phyloP scores from a whole-genome alignment of 352 stramenopile species.

The Pythium scleroteichum region DNA sequence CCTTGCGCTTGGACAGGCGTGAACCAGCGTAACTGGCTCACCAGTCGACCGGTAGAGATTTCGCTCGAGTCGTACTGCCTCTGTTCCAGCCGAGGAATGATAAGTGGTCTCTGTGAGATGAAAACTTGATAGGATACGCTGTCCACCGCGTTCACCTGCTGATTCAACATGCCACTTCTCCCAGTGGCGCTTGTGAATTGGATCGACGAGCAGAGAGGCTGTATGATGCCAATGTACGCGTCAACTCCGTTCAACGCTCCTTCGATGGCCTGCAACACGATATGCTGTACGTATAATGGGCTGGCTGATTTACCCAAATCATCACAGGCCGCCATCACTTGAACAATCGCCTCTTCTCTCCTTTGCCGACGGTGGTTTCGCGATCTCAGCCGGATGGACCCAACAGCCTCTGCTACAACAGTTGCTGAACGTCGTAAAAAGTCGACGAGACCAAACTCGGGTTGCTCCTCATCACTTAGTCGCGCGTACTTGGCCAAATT shows the following conservation, averaged over 20 bases:
- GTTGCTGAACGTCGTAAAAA: slow-evolving; percentile 51
- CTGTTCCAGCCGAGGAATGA: slow-evolving; percentile 49
- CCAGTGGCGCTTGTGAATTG: slow-evolving; percentile 51
- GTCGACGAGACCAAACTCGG: slow-evolving; percentile 77
- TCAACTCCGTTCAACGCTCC: slow-evolving; percentile 58
- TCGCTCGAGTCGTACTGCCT: slow-evolving; percentile 26
- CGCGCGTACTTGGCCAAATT: slow-evolving; percentile 57
- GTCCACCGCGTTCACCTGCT: slow-evolving; percentile 36
- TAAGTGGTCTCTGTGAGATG: slow-evolving; percentile 39
- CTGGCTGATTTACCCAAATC: slow-evolving; percentile 24
- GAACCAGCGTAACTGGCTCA: slow-evolving; percentile 19
- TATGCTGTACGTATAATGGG: slow-evolving; percentile 43
- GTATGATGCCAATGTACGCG: slow-evolving; percentile 61
- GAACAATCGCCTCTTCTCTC: slow-evolving; percentile 44
- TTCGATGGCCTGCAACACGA: slow-evolving; percentile 55
- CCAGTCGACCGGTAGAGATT: not conserved
- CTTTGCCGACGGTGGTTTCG: slow-evolving; percentile 18
- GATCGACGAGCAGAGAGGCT: slow-evolving; percentile 52
- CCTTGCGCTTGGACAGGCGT: slow-evolving; percentile 18
- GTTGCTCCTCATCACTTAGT: slow-evolving; percentile 40
- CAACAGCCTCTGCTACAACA: slow-evolving; percentile 26
- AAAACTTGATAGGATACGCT: slow-evolving; percentile 63
- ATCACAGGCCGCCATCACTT: slow-evolving; percentile 55
- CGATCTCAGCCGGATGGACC: slow-evolving; percentile 7
- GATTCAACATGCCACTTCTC: slow-evolving; percentile 51